Evolutionary conservation across 345 rosid species (phyloP).

Genomic region (Durio zibethinus): DNA sequence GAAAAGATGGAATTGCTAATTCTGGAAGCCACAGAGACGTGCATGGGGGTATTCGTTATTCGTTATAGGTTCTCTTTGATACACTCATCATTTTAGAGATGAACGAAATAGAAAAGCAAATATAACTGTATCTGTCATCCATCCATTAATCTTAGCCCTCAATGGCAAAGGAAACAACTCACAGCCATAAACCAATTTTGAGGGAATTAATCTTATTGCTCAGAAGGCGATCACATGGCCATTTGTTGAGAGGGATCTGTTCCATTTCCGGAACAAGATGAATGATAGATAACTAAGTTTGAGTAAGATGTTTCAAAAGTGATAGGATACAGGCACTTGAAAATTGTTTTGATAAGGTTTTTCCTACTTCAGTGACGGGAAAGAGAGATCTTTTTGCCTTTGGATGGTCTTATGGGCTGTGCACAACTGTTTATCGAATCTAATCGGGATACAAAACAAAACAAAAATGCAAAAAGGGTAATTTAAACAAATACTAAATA

Average conservation of each 20-base stretch:
- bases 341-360: not conserved
- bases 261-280: conserved; percentile 10
- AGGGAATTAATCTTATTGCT: not conserved
- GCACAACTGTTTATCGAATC: conserved; percentile 14
- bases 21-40: not conserved
- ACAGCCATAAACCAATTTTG: not conserved
- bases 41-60: not conserved
- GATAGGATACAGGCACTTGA: not conserved
- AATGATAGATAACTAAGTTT: not conserved
- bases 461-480: too few species aligned
- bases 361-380: conserved; percentile 20
- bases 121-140: not conserved
- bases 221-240: conserved; percentile 13
- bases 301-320: conserved; percentile 9
- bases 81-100: not conserved
- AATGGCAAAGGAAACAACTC: conserved; percentile 2
- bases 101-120: not conserved
- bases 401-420: not conserved
- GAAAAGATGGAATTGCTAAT: not conserved
- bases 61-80: not conserved
- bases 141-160: not conserved
- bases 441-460: conserved; percentile 11
- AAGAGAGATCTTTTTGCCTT: conserved; percentile 25
- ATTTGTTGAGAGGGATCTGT: conserved; percentile 5
- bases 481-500: too few species aligned